Evolutionary conservation across 345 rosid genomes (phyloP).

Genomic region (Syzygium grande): DNA sequence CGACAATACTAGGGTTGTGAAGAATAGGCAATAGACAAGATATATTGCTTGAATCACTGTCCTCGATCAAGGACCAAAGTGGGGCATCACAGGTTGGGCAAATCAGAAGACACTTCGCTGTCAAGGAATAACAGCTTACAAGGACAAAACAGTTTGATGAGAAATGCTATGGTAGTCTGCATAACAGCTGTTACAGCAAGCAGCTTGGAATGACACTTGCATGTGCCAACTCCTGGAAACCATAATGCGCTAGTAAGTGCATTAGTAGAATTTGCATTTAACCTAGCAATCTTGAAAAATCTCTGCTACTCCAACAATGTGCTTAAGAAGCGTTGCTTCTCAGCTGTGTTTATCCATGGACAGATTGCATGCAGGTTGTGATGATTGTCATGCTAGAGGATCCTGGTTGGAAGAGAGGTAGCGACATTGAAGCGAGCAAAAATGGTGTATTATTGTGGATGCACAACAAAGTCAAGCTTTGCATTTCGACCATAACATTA

Average conservation of each 20-base stretch:
- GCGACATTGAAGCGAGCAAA: background rate
- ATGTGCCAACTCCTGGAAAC: background rate
- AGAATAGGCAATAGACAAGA: background rate
- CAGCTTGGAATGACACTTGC: background rate
- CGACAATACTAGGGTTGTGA: background rate
- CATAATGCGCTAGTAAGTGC: background rate
- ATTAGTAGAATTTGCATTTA: background rate
- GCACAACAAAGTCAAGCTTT: background rate
- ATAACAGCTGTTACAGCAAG: background rate
- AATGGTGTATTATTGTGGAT: background rate
- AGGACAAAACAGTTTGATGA: background rate
- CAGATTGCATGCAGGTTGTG: background rate
- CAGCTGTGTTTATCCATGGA: background rate
- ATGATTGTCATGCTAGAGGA: background rate
- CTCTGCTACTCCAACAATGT: background rate
- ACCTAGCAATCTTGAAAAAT: background rate
- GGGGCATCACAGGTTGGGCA: background rate
- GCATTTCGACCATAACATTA: background rate
- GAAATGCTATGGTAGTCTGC: background rate
- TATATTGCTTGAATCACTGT: background rate
- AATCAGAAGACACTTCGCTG: background rate
- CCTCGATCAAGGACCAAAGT: background rate
- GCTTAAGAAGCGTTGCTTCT: background rate
- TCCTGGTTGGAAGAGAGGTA: background rate
- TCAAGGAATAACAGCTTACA: background rate